Base-by-base conservation (phyloP, 2,329 filamentous ascomycete genomes). In the Beauveria asiatica region DNA sequence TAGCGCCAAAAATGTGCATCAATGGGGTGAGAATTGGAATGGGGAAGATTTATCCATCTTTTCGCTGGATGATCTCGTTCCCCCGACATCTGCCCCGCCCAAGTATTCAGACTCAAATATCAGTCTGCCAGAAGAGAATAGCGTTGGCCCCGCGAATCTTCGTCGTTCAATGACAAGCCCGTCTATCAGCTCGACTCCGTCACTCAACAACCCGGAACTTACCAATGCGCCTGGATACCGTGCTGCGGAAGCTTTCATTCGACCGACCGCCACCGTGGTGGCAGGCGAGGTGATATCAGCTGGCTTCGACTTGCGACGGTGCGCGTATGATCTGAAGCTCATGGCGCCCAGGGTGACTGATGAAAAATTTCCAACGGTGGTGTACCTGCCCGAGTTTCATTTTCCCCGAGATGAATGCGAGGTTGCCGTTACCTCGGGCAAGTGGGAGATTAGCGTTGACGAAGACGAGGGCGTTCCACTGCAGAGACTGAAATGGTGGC, bases 1-100 rank as follows among this genome's bases (percentile, higher is more conserved):
- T 72, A 85, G 84, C 63, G 82, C 84, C 21, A 82, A 82, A 81
- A 99, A 97, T 70, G 87, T 88, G 63, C 94, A 99, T 70, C 80
- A 87, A 69, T 87, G 90, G 75, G 94, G 94, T 59, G 94, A 99
- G 68, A 85, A 91, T 65, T 99, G 94, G 94, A 99, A 99, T 66
- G 94, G 94, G 51, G 94, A 99, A 73, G 94, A 99, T 71, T 75
- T 99, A 39, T 97, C 92, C 5, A 94, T 99, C 59, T 88, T 86
- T 70, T 97, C 91, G 0, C 67, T 84, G 5, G 92, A 99, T 70
- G 95, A 99, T 72, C 86, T 85, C 59, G 74, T 79, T 17, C 70
- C 87, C 44, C 80, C 82, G 2, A 69, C 78, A 44, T 83, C 82
- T 2, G 70, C 80, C 6, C 62, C 83, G 3, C 81, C 80, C 1